Conservation (phyloP, 139 green algal species). For the Chlamydomonas incerta region DNA sequence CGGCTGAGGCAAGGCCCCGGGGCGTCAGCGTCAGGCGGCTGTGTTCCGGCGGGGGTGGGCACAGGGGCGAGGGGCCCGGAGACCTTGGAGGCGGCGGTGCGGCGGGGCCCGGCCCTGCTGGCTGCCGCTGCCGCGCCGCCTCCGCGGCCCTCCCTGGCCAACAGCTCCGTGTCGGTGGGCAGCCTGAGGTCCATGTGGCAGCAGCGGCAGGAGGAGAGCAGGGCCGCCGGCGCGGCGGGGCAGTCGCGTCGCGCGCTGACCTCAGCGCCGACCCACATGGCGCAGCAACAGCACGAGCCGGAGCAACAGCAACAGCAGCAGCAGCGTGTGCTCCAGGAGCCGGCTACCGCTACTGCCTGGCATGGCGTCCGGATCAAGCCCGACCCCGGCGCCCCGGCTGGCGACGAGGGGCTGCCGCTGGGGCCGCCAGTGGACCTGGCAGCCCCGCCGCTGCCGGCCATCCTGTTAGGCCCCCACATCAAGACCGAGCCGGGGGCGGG, state of each 20-base stretch:
- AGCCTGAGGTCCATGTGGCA: slow-evolving; percentile 2
- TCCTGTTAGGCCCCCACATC: background rate
- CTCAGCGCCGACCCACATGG: no score
- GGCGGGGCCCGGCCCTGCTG: no score
- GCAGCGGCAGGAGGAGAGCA: background rate
- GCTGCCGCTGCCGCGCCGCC: background rate
- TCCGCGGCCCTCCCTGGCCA: background rate
- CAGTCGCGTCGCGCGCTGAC: no score
- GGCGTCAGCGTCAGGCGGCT: no score
- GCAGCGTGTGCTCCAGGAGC: no score
- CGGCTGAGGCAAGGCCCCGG: no score
- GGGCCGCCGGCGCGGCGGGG: no score
- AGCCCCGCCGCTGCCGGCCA: background rate
- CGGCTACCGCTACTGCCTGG: background rate
- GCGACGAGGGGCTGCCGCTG: no score
- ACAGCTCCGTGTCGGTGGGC: background rate
- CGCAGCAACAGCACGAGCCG: background rate
- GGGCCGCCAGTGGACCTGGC: background rate
- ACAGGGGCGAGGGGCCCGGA: background rate
- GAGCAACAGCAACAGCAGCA: no score
- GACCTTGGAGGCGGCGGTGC: background rate
- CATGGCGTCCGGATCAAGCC: background rate
- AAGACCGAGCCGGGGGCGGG: background rate
- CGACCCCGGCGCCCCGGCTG: background rate
- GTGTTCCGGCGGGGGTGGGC: no score